Conservation (phyloP, 371 early-diverging fungal genomes). For the Nematocida sp. region DNA sequence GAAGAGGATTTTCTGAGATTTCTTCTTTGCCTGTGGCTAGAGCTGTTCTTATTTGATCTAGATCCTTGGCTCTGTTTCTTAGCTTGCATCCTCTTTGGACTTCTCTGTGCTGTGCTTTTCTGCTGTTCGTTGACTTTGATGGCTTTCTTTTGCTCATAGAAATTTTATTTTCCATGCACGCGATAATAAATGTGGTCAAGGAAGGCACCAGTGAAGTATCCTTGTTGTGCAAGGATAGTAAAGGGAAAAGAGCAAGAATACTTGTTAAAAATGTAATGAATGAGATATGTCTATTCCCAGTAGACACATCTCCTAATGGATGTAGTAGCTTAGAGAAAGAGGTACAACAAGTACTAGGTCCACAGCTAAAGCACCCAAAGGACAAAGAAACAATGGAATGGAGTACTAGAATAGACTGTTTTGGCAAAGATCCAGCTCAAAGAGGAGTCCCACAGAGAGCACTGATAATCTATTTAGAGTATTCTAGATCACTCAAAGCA, state of each 20-base stretch:
- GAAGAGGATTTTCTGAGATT: constrained; percentile 31
- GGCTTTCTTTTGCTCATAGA: constrained; percentile 37
- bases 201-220: not conserved
- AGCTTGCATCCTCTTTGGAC: constrained; percentile 41
- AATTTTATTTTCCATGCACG: constrained; percentile 27
- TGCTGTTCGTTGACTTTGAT: constrained; percentile 33
- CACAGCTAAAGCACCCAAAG: not conserved
- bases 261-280: not conserved
- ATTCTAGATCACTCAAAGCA: not conserved
- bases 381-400: not conserved
- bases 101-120: constrained; percentile 3
- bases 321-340: constrained; percentile 12
- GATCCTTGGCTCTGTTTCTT: constrained; percentile 33
- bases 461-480: constrained; percentile 3
- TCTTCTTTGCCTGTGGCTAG: not conserved
- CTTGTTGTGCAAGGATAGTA: not conserved
- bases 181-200: constrained; percentile 18
- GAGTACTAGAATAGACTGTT: not conserved
- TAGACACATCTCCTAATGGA: not conserved
- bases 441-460: not conserved
- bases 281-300: constrained; percentile 6
- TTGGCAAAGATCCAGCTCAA: not conserved
- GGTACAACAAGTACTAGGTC: not conserved
- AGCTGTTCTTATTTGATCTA: constrained; percentile 31
- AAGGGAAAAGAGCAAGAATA: not conserved